phyloP scores from a whole-genome alignment of 129 eudicot genomes.

The Dittrichia graveolens region DNA sequence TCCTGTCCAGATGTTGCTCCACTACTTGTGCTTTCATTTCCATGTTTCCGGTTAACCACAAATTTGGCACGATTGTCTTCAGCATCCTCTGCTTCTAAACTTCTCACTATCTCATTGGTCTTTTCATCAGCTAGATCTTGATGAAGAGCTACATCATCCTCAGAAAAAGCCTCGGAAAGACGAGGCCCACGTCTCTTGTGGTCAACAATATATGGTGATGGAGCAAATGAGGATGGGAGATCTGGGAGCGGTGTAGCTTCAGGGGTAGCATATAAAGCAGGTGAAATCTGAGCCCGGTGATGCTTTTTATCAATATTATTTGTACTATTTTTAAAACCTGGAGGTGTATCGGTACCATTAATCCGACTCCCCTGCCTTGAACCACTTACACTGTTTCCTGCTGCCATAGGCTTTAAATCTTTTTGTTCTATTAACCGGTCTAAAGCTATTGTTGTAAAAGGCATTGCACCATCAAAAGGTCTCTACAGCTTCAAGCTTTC shows the following conservation, averaged over 20 bases:
- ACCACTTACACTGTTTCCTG: conserved; percentile 34
- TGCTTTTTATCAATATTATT: conserved; percentile 37
- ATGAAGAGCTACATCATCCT: conserved; percentile 44
- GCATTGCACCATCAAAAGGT: conserved; percentile 53
- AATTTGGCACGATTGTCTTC: conserved; percentile 18
- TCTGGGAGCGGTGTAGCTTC: conserved; percentile 62
- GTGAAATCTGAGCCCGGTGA: conserved; percentile 63
- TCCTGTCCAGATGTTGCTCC: conserved; percentile 35
- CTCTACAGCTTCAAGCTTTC: conserved; percentile 30
- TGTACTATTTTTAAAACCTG: conserved; percentile 27
- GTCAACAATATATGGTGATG: conserved; percentile 80
- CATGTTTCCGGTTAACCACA: conserved; percentile 28
- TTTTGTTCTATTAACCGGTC: conserved; percentile 68
- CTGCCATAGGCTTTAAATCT: conserved; percentile 45
- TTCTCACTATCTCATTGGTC: conserved; percentile 28
- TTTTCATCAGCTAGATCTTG: conserved; percentile 38
- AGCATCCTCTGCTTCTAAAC: conserved; percentile 41
- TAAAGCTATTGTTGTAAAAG: conserved; percentile 70
- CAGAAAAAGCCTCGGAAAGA: conserved; percentile 59
- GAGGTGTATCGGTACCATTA: conserved; percentile 33
- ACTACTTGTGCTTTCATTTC: neutral
- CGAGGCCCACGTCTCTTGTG: conserved; percentile 98
- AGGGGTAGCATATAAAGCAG: conserved; percentile 81
- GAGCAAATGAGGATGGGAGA: conserved; percentile 63
- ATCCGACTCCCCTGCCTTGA: conserved; percentile 37